Evolutionary conservation across 495 filamentous ascomycete species (phyloP), one percentile per base, ranked within the genome.

Genomic region (Cenococcum geophilum): DNA sequence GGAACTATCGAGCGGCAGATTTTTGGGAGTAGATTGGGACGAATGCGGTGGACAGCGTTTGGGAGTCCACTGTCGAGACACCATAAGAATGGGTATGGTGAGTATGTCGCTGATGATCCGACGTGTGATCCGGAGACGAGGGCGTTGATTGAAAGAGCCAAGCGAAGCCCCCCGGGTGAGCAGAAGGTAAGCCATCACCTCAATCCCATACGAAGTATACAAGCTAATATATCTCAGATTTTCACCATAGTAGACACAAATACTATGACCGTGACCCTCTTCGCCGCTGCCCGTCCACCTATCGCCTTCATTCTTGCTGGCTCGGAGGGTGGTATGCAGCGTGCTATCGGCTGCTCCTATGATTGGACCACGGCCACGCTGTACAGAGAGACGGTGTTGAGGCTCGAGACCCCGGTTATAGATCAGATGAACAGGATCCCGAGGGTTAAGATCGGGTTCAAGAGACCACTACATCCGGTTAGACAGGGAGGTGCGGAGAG

Each of bases 261-360:
- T 27, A 66, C 59, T 4, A 70, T 70, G 76, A 74, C 61, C 52
- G 75, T 73, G 34, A 76, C 65, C 1, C 59, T 72, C 12, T 74
- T 77, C 60, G 27, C 50, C 9, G 76, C 75, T 20, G 68, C 62
- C 32, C 63, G 70, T 36, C 77, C 71, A n/a, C 76, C 75, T n/a
- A 62, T 69, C 12, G 72, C 68, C 23, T 67, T 72, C 23, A 50
- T 78, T 22, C 49, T 77, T 40, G 71, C 64, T 47, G 76, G 74
- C 14, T 54, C 58, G 14, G 75, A 76, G 61, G 76, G 75, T 21
- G 76, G 75, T 42, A 77, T 77, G 75, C 62, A 72, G 59, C 64
- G 75, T 16, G 75, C 70, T 6, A 58, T 78, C n/a, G 45, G 69
- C 11, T 76, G 74, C 61, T 64, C 58, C 20, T 73, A 67, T 48